Base-by-base conservation (phyloP, 345 rosid species). In the Pistacia vera region DNA sequence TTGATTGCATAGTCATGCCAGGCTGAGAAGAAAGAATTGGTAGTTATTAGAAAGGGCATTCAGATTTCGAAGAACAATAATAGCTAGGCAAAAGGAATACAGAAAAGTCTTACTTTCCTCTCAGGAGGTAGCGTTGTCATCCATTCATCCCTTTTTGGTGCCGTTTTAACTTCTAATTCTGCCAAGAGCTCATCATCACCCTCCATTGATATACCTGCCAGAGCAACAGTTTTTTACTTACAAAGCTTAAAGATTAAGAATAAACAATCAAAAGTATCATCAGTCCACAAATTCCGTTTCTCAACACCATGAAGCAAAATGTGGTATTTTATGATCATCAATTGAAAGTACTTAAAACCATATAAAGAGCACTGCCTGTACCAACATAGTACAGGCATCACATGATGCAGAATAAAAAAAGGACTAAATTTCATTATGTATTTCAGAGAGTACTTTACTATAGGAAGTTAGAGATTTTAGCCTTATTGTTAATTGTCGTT, bases 121-220 rank as follows among this genome's bases (percentile, higher is more conserved):
- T 95, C 98, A 52, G 97, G 97, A 77, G 99, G 99, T 55, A 95
- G 84, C 30, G 90, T 88, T 68, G 98, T 95, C 99, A 95, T 95
- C 99, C 99, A 95, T 87, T 95, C 99, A 11, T 95, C 98, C 78
- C 99, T 84, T 82, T 80, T 81, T 73, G 88, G 96, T 51, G 83
- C 82, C 44, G 75, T 93, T 77, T 93, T 90, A 79, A 88, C 93
- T 75, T 93, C 91, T 25, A 83, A 72, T 59, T 86, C 90, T 4
- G 88, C 96, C 58, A 95, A 82, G 64, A 95, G 92, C 77, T 93
- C 99, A 80, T 81, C 97, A 85, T 93, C 99, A 54, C 99, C 99
- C 78, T 93, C 99, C 97, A 93, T 89, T 71, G 92, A 85, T 83
- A 95, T 91, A 70, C 99, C 98, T 95, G 89, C 69, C 76, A 56